Conservation (phyloP, 768 basidiomycete species). For the Suillus placidus region DNA sequence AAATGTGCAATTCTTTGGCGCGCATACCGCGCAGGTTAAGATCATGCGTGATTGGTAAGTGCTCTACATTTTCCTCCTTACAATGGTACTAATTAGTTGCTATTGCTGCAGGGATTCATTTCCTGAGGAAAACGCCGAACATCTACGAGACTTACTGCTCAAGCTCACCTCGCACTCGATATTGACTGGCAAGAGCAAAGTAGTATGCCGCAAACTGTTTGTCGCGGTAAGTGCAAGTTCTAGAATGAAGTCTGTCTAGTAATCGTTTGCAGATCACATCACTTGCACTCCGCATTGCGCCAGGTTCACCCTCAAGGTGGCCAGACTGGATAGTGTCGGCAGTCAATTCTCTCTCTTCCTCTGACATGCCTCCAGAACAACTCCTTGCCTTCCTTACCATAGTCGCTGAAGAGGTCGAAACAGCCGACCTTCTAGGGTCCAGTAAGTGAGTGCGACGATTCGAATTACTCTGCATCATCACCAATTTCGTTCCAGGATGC, state of each 20-base stretch:
- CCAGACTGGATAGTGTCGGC: slow-evolving; percentile 75
- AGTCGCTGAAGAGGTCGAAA: slow-evolving; percentile 78
- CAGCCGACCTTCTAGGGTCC: slow-evolving; percentile 72
- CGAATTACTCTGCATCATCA: slow-evolving; percentile 2
- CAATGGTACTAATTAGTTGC: slow-evolving; percentile 9
- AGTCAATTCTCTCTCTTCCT: slow-evolving; percentile 60
- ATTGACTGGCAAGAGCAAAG: slow-evolving; percentile 56
- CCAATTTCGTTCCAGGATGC: slow-evolving; percentile 45
- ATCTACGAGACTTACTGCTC: slow-evolving; percentile 68
- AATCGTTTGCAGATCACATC: slow-evolving; percentile 54
- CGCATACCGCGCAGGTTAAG: slow-evolving; percentile 93
- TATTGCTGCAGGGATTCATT: slow-evolving; percentile 64
- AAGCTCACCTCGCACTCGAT: slow-evolving; percentile 71
- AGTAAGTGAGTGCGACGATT: slow-evolving; percentile 59
- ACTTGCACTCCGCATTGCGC: slow-evolving; percentile 70
- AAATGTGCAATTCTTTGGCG: slow-evolving; percentile 93
- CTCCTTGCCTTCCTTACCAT: slow-evolving; percentile 80
- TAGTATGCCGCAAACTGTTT: slow-evolving; percentile 85
- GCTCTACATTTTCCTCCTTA: neutral
- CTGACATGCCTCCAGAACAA: slow-evolving; percentile 59
- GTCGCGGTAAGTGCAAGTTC: slow-evolving; percentile 63
- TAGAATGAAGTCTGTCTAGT: slow-evolving; percentile 4
- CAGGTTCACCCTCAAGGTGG: slow-evolving; percentile 62
- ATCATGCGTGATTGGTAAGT: slow-evolving; percentile 88
- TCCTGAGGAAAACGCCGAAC: slow-evolving; percentile 58